These are phyloP conservation scores for Cystoderma amianthinum DNA, from an alignment of 768 basidiomycete genomes.

Conservation along the genomic window DNA sequence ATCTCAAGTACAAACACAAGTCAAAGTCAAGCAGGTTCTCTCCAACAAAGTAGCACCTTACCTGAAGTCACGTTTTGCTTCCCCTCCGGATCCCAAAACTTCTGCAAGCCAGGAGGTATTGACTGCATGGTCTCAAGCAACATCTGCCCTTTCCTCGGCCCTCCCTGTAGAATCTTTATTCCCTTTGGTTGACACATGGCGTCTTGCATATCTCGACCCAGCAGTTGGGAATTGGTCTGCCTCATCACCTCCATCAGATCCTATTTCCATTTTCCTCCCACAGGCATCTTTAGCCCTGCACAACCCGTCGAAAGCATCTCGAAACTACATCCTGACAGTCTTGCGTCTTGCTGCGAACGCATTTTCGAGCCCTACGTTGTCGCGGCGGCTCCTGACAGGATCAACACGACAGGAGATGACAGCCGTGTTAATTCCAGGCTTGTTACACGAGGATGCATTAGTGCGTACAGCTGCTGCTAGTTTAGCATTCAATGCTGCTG, in stretches of 20 bases:
- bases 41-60: slow-evolving; percentile 47
- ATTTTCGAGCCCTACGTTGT: slow-evolving; percentile 47
- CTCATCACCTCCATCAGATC: slow-evolving; percentile 25
- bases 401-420: slow-evolving; percentile 31
- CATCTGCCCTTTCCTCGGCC: slow-evolving; percentile 29
- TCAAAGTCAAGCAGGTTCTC: slow-evolving; percentile 44
- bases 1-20: slow-evolving; percentile 17
- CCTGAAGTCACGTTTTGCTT: slow-evolving; percentile 52
- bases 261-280: slow-evolving; percentile 37
- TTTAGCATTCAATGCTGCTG: slow-evolving; percentile 70
- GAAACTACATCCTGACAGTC: slow-evolving; percentile 58
- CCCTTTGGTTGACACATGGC: slow-evolving; percentile 80
- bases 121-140: slow-evolving; percentile 42
- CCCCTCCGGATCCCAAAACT: slow-evolving; percentile 11
- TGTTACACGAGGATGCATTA: slow-evolving; percentile 59
- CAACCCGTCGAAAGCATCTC: slow-evolving; percentile 22
- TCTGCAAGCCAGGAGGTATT: slow-evolving; percentile 29
- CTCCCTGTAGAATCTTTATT: slow-evolving; percentile 59
- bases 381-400: slow-evolving; percentile 24
- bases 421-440: slow-evolving; percentile 51
- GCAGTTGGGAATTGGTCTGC: slow-evolving; percentile 46
- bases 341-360: slow-evolving; percentile 66
- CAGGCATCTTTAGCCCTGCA: slow-evolving; percentile 30
- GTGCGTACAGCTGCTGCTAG: slow-evolving; percentile 81
- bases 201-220: slow-evolving; percentile 66